A percentile compares a stretch with the other conserved stretches of the same genome.
phyloP scores from a whole-genome alignment of 1,139 yeast species.

The Pichia sp. region DNA sequence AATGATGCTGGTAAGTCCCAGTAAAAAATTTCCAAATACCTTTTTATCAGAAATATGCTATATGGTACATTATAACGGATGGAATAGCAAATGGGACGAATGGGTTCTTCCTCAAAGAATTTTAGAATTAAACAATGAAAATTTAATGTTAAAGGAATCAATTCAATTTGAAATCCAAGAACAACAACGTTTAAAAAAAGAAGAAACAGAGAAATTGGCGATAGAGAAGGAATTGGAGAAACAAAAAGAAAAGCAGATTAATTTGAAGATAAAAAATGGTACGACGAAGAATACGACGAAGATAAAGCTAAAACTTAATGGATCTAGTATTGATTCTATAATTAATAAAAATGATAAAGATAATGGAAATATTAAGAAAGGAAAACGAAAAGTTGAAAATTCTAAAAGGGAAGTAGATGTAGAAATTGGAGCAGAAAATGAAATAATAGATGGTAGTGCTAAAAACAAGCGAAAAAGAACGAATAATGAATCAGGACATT shows the following conservation, averaged over 20 bases:
- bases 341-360: neutral
- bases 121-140: slow-evolving; percentile 64
- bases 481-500: neutral
- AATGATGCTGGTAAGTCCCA: slow-evolving; percentile 18
- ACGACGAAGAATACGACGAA: neutral
- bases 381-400: neutral
- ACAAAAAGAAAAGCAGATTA: too few species aligned
- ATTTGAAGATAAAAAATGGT: too few species aligned
- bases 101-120: slow-evolving; percentile 79
- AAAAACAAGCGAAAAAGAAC: neutral
- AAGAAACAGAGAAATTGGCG: slow-evolving; percentile 9
- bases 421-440: slow-evolving; percentile 3
- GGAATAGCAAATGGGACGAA: slow-evolving; percentile 97
- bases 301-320: neutral
- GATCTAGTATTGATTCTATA: neutral
- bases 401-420: neutral
- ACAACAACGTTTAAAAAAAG: slow-evolving; percentile 9
- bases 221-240: slow-evolving; percentile 1
- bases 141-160: slow-evolving; percentile 56
- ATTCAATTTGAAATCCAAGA: slow-evolving; percentile 45
- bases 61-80: slow-evolving; percentile 85
- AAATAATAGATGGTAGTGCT: too few species aligned
- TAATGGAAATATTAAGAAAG: neutral
- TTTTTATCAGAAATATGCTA: slow-evolving; percentile 41
- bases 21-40: slow-evolving; percentile 42